Conservation (phyloP, 2,329 filamentous ascomycete genomes). For the Phoma sp. region DNA sequence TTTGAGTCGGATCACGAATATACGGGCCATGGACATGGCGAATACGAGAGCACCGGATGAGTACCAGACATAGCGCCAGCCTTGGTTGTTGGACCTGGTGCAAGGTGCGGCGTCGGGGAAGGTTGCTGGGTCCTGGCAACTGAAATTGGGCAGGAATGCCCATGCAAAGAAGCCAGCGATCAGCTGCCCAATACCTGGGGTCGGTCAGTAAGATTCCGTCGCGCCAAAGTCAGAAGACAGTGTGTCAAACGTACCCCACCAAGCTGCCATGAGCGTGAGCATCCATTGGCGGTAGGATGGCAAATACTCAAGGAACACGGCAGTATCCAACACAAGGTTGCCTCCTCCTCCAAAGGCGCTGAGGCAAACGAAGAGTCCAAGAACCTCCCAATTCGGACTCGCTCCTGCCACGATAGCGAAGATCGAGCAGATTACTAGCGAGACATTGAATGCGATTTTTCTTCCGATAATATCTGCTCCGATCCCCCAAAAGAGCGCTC, state of each 20-base stretch:
- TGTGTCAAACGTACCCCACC: constrained; percentile 52
- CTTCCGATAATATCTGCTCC: constrained; percentile 71
- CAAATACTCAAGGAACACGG: constrained; percentile 64
- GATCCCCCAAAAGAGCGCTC: constrained; percentile 72
- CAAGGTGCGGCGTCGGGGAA: constrained; percentile 52
- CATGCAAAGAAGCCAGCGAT: constrained; percentile 61
- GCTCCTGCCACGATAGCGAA: constrained; percentile 70
- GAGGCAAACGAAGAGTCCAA: constrained; percentile 68
- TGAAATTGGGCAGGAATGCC: constrained; percentile 59
- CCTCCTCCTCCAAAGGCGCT: constrained; percentile 69
- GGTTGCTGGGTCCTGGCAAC: constrained; percentile 49
- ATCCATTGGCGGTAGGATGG: constrained; percentile 68
- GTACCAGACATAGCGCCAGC: constrained; percentile 65
- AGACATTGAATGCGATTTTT: constrained; percentile 71
- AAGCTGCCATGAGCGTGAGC: constrained; percentile 65
- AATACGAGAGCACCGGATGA: constrained; percentile 61
- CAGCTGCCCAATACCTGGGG: constrained; percentile 54
- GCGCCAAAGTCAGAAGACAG: too few relatives aligned
- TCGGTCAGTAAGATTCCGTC: background rate
- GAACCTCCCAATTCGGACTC: constrained; percentile 68
- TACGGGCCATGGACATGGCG: constrained; percentile 58
- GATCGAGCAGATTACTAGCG: constrained; percentile 66
- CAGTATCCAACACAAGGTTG: constrained; percentile 68
- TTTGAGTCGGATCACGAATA: constrained; percentile 60
- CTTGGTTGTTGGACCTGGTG: constrained; percentile 59